Evolutionary conservation across 2,329 filamentous ascomycete species (phyloP).

Genomic region (Pyricularia sp.): DNA sequence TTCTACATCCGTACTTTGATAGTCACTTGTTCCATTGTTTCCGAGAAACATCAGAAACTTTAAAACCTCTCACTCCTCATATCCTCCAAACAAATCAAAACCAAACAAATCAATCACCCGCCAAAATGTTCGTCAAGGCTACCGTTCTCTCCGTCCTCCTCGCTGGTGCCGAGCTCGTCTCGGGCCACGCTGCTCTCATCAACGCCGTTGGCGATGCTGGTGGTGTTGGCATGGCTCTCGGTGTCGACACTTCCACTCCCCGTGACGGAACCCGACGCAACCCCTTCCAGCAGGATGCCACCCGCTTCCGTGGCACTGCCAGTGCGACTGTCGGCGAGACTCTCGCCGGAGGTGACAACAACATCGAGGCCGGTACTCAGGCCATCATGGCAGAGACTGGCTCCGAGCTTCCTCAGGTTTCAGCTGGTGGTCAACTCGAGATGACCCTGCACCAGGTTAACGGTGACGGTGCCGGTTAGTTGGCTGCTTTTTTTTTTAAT

Average conservation of each 20-base stretch:
- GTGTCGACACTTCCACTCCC: slow-evolving; percentile 40
- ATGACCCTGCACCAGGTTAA: slow-evolving; percentile 59
- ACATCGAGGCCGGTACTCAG: slow-evolving; percentile 41
- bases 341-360: slow-evolving; percentile 40
- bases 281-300: slow-evolving; percentile 52
- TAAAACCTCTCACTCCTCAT: not conserved
- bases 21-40: not conserved
- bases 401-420: slow-evolving; percentile 43
- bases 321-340: slow-evolving; percentile 46
- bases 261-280: slow-evolving; percentile 46
- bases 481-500: no score
- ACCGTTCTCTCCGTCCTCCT: slow-evolving; percentile 33
- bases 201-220: slow-evolving; percentile 43
- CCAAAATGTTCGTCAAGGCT: slow-evolving; percentile 19
- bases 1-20: not conserved
- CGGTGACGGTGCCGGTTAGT: slow-evolving; percentile 39
- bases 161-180: slow-evolving; percentile 39
- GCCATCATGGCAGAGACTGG: slow-evolving; percentile 46
- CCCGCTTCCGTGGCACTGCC: slow-evolving; percentile 42
- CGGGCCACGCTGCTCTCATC: slow-evolving; percentile 49
- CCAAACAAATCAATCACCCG: not conserved
- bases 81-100: not conserved
- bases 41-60: not conserved
- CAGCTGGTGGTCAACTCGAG: slow-evolving; percentile 38
- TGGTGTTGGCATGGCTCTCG: slow-evolving; percentile 38